Percentiles rank a stretch among this genome's conserved stretches.
phyloP scores from a whole-genome alignment of 805 yeast genomes.

The Scheffersomyces amazonensis region DNA sequence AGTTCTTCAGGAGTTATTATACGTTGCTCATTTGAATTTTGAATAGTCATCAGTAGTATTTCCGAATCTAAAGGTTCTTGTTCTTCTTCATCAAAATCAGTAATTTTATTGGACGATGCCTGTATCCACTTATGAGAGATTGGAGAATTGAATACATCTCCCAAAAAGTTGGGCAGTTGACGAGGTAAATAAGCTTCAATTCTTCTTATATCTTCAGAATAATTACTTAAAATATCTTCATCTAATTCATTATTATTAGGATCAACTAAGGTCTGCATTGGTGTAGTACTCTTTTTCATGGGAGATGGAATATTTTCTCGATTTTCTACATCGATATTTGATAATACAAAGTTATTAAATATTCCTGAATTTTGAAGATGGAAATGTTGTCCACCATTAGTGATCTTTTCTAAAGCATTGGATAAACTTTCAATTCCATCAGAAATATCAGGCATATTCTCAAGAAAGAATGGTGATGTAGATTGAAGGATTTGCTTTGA shows the following conservation, averaged over 20 bases:
- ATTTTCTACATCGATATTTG: slow-evolving; percentile 2
- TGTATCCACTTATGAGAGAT: not conserved
- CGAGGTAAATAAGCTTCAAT: slow-evolving; percentile 22
- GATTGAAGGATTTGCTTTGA: not conserved
- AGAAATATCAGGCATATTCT: slow-evolving; percentile 14
- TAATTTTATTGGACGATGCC: not conserved
- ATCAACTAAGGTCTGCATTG: not conserved
- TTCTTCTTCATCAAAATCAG: slow-evolving; percentile 4
- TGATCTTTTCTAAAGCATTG: slow-evolving; percentile 20
- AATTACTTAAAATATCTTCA: slow-evolving; percentile 20
- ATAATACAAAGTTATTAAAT: slow-evolving; percentile 19
- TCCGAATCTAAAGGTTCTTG: not conserved
- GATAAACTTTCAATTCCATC: slow-evolving; percentile 24
- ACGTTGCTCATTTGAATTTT: not conserved
- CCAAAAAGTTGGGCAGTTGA: slow-evolving; percentile 1
- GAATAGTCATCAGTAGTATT: not conserved
- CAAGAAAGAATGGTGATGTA: slow-evolving; percentile 1
- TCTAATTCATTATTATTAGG: not conserved
- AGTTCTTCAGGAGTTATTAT: slow-evolving; percentile 9
- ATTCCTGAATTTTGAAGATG: slow-evolving; percentile 24
- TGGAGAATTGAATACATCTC: not conserved
- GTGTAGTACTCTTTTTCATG: not conserved
- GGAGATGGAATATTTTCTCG: not conserved
- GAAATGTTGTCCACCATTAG: slow-evolving; percentile 22
- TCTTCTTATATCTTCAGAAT: slow-evolving; percentile 34